Base-by-base conservation (phyloP, 805 yeast genomes). In the Saccharomycopsis schoenii region DNA sequence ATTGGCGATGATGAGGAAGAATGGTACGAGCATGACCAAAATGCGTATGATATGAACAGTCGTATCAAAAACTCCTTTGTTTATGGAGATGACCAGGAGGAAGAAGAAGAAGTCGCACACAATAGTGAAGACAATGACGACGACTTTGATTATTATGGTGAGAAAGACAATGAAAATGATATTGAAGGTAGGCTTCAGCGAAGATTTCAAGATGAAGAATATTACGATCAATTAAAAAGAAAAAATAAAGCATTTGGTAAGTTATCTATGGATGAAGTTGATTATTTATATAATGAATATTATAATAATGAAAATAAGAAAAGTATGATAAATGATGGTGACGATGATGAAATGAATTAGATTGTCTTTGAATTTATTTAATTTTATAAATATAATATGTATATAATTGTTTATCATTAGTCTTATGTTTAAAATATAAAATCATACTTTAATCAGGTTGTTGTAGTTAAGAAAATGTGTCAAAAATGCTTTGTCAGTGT, bases 1-100 rank as follows among this genome's bases (percentile, higher is more conserved):
- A 70, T 72, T 54, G 75, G 75, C 11, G 73, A 71, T 25, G 75
- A 71, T 17, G 52, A 47, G 21, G 77, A 68, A 3, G 76, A 67
- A 59, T 73, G 72, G 15, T 72, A 71, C 43, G 69, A 69, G 5
- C 76, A 71, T n/a, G 75, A 73, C 42, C 34, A 55, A 15, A 52
- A 55, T 15, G 55, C 39, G 34, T 52, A 34, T 39, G 51, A 41
- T 5, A 42, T 34, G n/a, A 47, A 52, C 29, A 56, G 24, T 15
- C 43, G n/a, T 2, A 21, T 21, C 29, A 47, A 47, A 2, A 47
- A 47, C 14, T 47, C 25, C 3, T 15, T 47, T 42, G 59, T 24
- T 4, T 55, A 57, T 12, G 60, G 54, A 19, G 57, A 36, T 50
- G 60, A 50, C 1, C 34, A 29, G 34, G 52, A 58, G n/a, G 60